Evolutionary conservation across 345 rosid species (phyloP), one percentile per base, ranked within the genome.

Genomic region (Euphorbia peplus): DNA sequence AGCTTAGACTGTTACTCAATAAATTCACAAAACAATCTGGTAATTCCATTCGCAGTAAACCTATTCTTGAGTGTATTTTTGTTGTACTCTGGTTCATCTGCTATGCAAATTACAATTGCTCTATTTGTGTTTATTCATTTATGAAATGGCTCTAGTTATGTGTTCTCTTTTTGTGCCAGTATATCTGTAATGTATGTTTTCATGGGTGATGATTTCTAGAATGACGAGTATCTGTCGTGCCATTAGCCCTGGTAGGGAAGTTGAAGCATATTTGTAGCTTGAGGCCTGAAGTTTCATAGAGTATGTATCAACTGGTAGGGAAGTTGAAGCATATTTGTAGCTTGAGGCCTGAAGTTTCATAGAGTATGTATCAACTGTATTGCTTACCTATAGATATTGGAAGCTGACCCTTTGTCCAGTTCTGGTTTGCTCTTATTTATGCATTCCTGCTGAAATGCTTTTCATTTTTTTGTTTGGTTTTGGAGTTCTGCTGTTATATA

Each of bases 21-120:
- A 70, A 78, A n/a, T 80, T 84, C 71, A 77, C 76, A 29, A 64
- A 51, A 42, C 60, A 70, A 59, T 79, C 72, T 66, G 97, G 98
- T 90, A 65, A 56, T 72, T 64, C 21, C 25, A 56, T 64, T 54
- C 13, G 59, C 64, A 65, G 46, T 39, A 24, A 51, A 3, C 22
- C 22, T 44, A 42, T 42, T 5, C 53, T 41, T 63, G 21, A n/a
- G 8, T 54, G 25, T 64, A 4, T 18, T 41, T 30, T 63, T 53
- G 5, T 41, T 71, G 24, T 19, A 42, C 15, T 63, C 46, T 53
- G 21, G 29, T 51, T 61, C 18, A 44, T 28, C 19, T 21, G 29
- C 11, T 59, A n/a, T 47, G 12, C 63, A 30, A 68, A 68, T 68
- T 46, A 10, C 10, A 10, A 4, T 10, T 50, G 42, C 0, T 28